Percentiles rank a stretch among this genome's conserved stretches.
Conservation (phyloP, 2,329 filamentous ascomycete genomes). For the Cladophialophora carrionii region DNA sequence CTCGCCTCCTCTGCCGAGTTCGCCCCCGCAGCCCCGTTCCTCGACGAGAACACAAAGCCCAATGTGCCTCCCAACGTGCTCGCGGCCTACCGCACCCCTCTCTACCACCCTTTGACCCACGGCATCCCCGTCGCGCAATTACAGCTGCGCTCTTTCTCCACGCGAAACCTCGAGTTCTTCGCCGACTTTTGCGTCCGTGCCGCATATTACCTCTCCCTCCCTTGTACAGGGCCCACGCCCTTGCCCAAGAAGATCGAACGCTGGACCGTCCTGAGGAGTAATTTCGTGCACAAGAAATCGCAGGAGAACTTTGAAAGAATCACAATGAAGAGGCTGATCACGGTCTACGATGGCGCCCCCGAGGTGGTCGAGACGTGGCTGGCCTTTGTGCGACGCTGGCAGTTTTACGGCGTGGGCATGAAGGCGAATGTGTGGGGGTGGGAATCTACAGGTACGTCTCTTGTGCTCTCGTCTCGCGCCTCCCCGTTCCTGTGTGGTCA, state of each 20-base stretch:
- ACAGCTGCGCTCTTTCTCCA: slow-evolving; percentile 86
- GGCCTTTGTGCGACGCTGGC: slow-evolving; percentile 86
- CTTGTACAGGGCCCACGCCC: slow-evolving; percentile 81
- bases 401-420: slow-evolving; percentile 96
- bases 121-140: slow-evolving; percentile 86
- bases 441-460: slow-evolving; percentile 65
- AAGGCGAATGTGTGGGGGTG: slow-evolving; percentile 98
- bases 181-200: slow-evolving; percentile 91
- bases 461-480: neutral
- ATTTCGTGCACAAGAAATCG: slow-evolving; percentile 95
- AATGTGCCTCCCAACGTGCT: slow-evolving; percentile 37
- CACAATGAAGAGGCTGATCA: slow-evolving; percentile 81
- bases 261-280: slow-evolving; percentile 87
- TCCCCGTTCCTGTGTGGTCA: neutral
- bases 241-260: slow-evolving; percentile 84
- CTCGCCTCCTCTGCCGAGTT: neutral
- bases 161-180: slow-evolving; percentile 91
- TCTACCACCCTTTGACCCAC: slow-evolving; percentile 71
- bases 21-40: neutral
- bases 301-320: slow-evolving; percentile 98
- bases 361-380: slow-evolving; percentile 91
- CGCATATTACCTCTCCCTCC: slow-evolving; percentile 88
- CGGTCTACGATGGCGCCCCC: slow-evolving; percentile 88
- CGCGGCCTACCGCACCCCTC: slow-evolving; percentile 80
- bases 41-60: slow-evolving; percentile 9